Evolutionary conservation across 2,329 filamentous ascomycete genomes (phyloP).

Genomic region (Neopestalotiopsis clavispora): DNA sequence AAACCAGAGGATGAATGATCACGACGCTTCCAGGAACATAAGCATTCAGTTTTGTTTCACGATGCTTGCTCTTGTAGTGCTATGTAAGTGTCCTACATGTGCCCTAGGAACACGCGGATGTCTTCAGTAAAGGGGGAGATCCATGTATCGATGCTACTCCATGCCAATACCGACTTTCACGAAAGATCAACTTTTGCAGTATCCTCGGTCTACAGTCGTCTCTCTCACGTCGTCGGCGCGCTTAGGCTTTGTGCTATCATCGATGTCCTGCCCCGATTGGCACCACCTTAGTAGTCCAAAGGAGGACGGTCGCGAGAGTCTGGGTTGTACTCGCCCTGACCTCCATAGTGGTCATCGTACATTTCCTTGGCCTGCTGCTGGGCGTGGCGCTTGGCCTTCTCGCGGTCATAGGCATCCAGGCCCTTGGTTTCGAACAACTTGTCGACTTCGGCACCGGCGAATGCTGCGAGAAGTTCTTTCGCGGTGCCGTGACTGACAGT

Average conservation of each 20-base stretch:
- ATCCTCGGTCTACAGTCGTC: too few species aligned
- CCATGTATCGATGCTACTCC: too few species aligned
- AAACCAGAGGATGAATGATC: too few species aligned
- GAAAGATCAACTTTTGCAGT: too few species aligned
- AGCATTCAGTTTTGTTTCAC: too few species aligned
- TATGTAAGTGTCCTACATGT: too few species aligned
- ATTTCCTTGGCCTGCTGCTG: conserved; percentile 61
- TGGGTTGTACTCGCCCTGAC: conserved; percentile 60
- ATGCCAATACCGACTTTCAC: too few species aligned
- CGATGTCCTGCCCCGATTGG: neutral
- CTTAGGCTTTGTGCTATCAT: neutral
- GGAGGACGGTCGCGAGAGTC: neutral
- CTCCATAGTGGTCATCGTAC: conserved; percentile 67
- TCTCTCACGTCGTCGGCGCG: too few species aligned
- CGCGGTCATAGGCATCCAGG: conserved; percentile 61
- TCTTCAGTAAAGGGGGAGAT: too few species aligned
- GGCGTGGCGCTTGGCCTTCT: conserved; percentile 64
- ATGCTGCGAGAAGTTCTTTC: conserved; percentile 75
- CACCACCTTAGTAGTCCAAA: neutral
- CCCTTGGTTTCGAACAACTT: conserved; percentile 75
- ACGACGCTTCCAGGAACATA: too few species aligned
- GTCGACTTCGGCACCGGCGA: conserved; percentile 78
- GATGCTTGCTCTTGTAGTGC: too few species aligned
- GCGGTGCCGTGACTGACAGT: conserved; percentile 74
- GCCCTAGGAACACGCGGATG: too few species aligned